Evolutionary conservation across 805 yeast species (phyloP), one percentile per base, ranked within the genome.

Genomic region (Pichia scutulata): DNA sequence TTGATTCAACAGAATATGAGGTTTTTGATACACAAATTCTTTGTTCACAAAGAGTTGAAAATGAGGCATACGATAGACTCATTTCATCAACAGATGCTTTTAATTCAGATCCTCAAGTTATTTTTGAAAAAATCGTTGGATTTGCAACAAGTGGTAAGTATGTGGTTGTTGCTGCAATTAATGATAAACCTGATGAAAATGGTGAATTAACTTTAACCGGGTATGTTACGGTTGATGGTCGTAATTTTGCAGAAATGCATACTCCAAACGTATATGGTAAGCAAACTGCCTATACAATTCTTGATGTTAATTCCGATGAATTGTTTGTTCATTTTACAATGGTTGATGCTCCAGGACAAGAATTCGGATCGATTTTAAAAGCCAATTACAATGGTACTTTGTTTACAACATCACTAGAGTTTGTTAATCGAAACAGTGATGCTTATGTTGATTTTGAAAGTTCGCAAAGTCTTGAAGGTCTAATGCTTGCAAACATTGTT

Each of bases 391-490:
- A 89, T 59, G 99, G 99, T 54, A 89, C 97, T 0, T 79, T 85
- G 7, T 90, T 87, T 62, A 88, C 85, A 2, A 69, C 81, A 39
- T 71, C 89, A 2, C 72, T 85, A 52, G 76, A 75, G 10, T 68
- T 78, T 50, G 97, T 89, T 18, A 93, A 90, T 66, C 75, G 97
- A 57, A 80, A 89, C 56, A 52, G 54, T 6, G 59, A 56, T 4
- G 98, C 97, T 0, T 89, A 67, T 68, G 96, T 88, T 48, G 99
- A 92, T 67, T 92, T 83, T 66, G 98, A 93, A 61, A 81, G 84
- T 57, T 72, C 89, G 58, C 84, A 81, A 57, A 85, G 86, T 7
- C 67, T 90, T 19, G 97, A 92, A 66, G 99, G 99, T 41, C 82
- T 89, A 2, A 75, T 88, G 1, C 56, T 90, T 9, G 77, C 85